Percentiles rank a stretch among this genome's conserved stretches.
Evolutionary conservation across 345 rosid genomes (phyloP).

Genomic region (Nephelium lappaceum): DNA sequence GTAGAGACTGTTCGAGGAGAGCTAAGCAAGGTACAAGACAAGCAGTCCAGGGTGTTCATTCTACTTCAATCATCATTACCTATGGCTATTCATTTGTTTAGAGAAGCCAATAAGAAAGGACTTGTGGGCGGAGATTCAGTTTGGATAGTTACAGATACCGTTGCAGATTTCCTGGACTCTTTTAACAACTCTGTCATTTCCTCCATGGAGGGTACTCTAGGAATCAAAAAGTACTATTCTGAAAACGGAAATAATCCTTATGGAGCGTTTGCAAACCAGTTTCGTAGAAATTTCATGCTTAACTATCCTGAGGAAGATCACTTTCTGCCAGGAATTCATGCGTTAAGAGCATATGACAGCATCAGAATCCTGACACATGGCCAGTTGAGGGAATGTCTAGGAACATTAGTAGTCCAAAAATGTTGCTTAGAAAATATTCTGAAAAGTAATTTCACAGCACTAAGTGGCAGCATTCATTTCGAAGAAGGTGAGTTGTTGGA

Average conservation of each 20-base stretch:
- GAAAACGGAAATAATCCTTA: constrained; percentile 1
- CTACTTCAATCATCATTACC: constrained; percentile 38
- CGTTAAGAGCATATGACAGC: constrained; percentile 39
- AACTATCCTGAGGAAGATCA: constrained; percentile 24
- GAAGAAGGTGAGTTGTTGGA: constrained; percentile 21
- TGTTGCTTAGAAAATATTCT: constrained; percentile 25
- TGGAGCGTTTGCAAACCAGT: constrained; percentile 21
- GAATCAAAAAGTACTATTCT: constrained; percentile 28
- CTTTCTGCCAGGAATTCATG: constrained; percentile 31
- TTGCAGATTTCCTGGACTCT: constrained; percentile 28
- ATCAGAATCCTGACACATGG: constrained; percentile 16
- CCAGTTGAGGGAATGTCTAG: constrained; percentile 2
- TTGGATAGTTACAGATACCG: constrained; percentile 37
- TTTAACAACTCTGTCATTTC: constrained; percentile 26
- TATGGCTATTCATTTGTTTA: constrained; percentile 31
- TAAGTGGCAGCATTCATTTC: constrained; percentile 35
- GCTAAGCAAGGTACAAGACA: constrained; percentile 15
- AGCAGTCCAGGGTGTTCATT: constrained; percentile 38
- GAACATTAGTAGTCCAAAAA: background rate
- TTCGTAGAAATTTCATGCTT: constrained; percentile 13
- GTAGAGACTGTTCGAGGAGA: constrained; percentile 16
- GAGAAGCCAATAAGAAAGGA: constrained; percentile 36
- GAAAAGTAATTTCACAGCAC: constrained; percentile 28
- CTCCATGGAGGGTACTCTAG: constrained; percentile 44
- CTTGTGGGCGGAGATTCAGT: constrained; percentile 31